These are phyloP conservation scores for Candida labiduridarum DNA, from an alignment of 1,139 yeast genomes.

Conservation along the genomic window DNA sequence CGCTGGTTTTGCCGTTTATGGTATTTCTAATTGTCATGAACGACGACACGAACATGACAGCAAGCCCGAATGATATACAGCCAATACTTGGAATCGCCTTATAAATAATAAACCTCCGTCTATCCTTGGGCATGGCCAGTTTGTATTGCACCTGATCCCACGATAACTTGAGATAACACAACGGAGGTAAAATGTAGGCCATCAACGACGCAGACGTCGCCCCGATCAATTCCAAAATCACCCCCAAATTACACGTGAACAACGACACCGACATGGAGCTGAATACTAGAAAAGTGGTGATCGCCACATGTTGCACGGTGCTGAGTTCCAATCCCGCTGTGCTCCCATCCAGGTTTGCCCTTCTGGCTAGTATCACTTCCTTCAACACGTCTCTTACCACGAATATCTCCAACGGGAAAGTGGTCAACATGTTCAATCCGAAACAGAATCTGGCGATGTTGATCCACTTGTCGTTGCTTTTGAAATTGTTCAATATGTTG, in stretches of 20 bases:
- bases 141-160: slow-evolving; percentile 46
- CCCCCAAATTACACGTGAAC: slow-evolving; percentile 85
- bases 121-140: slow-evolving; percentile 34
- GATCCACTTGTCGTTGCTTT: slow-evolving; percentile 68
- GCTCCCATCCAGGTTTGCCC: slow-evolving; percentile 24
- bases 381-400: slow-evolving; percentile 84
- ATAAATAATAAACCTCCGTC: slow-evolving; percentile 27
- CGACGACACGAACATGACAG: slow-evolving; percentile 79
- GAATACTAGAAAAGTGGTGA: slow-evolving; percentile 69
- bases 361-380: slow-evolving; percentile 51
- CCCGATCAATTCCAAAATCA: slow-evolving; percentile 85
- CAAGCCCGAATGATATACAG: slow-evolving; percentile 71
- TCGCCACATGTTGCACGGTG: slow-evolving; percentile 55
- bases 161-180: slow-evolving; percentile 72
- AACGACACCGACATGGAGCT: slow-evolving; percentile 76
- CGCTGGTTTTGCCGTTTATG: slow-evolving; percentile 22
- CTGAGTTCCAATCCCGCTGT: slow-evolving; percentile 47
- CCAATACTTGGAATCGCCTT: slow-evolving; percentile 55
- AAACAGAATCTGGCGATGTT: slow-evolving; percentile 89
- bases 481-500: slow-evolving; percentile 83
- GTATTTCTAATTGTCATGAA: slow-evolving; percentile 56
- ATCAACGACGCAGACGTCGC: slow-evolving; percentile 90
- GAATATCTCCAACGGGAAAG: slow-evolving; percentile 87
- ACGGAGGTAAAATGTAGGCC: slow-evolving; percentile 91
- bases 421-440: slow-evolving; percentile 92